Conservation (phyloP, 2,329 filamentous ascomycete genomes). For the Sclerotinia trifoliorum region DNA sequence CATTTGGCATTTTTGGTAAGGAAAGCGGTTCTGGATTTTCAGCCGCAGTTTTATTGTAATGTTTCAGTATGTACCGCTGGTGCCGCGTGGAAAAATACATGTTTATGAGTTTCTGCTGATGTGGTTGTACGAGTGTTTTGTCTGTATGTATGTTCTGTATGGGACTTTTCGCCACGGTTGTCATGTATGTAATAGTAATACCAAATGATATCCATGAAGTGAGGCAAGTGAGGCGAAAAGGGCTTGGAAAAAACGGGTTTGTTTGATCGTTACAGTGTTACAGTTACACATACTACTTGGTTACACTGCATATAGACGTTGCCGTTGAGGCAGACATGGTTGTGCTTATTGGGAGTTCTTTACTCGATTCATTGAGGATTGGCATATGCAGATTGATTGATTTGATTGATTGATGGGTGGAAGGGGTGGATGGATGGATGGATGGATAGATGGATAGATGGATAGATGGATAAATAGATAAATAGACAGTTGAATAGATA, state of each 20-base stretch:
- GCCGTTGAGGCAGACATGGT: too few species aligned
- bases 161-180: not conserved
- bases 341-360: not conserved
- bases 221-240: not conserved
- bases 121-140: not conserved
- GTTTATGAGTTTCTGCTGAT: not conserved
- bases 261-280: too few species aligned
- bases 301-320: conserved; percentile 2
- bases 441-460: too few species aligned
- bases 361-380: conserved; percentile 3
- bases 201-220: not conserved
- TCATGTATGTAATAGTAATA: not conserved
- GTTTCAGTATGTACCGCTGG: conserved; percentile 1
- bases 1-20: not conserved
- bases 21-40: not conserved
- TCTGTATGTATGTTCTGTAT: too few species aligned
- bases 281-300: not conserved
- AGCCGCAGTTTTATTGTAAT: not conserved
- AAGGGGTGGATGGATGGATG: too few species aligned
- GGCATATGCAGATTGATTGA: not conserved
- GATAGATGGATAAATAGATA: too few species aligned
- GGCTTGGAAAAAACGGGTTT: not conserved
- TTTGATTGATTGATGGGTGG: too few species aligned
- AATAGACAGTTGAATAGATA: too few species aligned
- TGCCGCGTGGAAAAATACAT: conserved; percentile 6